A percentile compares a stretch with the other conserved stretches of the same genome.
Evolutionary conservation across 208 protist species (phyloP).

Genomic region (Acanthamoeba quina): DNA sequence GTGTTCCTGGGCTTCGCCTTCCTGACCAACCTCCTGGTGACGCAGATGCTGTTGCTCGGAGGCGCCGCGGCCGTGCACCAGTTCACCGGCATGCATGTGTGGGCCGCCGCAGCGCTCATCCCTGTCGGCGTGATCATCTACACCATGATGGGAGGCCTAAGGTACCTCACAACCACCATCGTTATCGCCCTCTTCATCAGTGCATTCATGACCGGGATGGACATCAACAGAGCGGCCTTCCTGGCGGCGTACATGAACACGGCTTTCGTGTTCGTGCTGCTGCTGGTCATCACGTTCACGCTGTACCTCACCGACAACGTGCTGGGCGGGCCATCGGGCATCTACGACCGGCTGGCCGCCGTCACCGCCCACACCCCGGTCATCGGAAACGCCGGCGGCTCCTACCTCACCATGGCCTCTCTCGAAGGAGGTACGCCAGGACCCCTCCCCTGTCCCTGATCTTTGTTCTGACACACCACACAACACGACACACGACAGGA

Average conservation of each 20-base stretch:
- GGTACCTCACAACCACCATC: background rate
- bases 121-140: slow-evolving; percentile 80
- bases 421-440: slow-evolving; percentile 41
- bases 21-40: slow-evolving; percentile 83
- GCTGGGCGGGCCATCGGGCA: background rate
- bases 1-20: slow-evolving; percentile 81
- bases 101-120: slow-evolving; percentile 79
- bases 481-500: background rate
- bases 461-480: no score
- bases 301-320: slow-evolving; percentile 11
- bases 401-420: slow-evolving; percentile 81
- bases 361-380: slow-evolving; percentile 55
- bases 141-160: slow-evolving; percentile 79
- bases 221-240: slow-evolving; percentile 76
- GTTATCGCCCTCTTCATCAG: background rate
- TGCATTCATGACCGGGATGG: background rate
- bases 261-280: slow-evolving; percentile 26
- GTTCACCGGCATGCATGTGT: slow-evolving; percentile 77
- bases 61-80: slow-evolving; percentile 78
- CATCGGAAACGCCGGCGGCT: slow-evolving; percentile 56
- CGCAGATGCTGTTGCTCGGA: slow-evolving; percentile 83
- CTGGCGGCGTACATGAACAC: slow-evolving; percentile 79
- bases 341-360: background rate
- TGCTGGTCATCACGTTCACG: slow-evolving; percentile 5
- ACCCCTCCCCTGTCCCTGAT: no score